Evolutionary conservation across 1,139 yeast genomes (phyloP).

Genomic region (Keqinozyma sinolaborantium): DNA sequence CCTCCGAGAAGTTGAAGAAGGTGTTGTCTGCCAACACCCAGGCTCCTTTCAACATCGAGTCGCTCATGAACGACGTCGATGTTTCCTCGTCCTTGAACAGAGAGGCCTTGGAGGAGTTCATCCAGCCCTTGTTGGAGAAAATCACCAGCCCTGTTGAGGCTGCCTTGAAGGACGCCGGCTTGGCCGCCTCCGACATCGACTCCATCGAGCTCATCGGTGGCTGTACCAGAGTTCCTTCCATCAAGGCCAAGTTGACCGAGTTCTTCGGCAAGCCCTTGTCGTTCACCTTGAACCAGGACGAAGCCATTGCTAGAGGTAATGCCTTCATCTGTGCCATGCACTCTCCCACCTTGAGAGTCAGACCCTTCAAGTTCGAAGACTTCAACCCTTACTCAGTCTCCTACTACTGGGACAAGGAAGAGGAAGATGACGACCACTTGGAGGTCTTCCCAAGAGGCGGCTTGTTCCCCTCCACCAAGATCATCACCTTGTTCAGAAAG

Average conservation of each 20-base stretch:
- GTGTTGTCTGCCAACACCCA: slow-evolving; percentile 92
- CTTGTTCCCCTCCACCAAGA: slow-evolving; percentile 89
- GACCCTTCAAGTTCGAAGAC: slow-evolving; percentile 98
- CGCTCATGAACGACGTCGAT: slow-evolving; percentile 96
- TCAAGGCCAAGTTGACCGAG: slow-evolving; percentile 77
- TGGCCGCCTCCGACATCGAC: slow-evolving; percentile 72
- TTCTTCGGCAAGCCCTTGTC: slow-evolving; percentile 86
- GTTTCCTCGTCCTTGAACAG: slow-evolving; percentile 87
- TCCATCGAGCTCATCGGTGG: slow-evolving; percentile 97
- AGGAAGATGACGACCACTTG: slow-evolving; percentile 85
- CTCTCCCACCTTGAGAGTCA: slow-evolving; percentile 97
- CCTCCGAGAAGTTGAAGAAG: slow-evolving; percentile 93
- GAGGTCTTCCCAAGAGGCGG: slow-evolving; percentile 98
- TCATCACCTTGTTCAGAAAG: slow-evolving; percentile 89
- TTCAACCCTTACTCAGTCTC: slow-evolving; percentile 89
- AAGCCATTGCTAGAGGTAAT: slow-evolving; percentile 98
- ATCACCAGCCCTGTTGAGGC: slow-evolving; percentile 72
- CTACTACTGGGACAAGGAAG: slow-evolving; percentile 92
- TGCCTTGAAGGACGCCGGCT: slow-evolving; percentile 80
- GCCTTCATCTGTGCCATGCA: slow-evolving; percentile 99
- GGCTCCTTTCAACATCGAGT: slow-evolving; percentile 95
- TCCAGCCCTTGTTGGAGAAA: slow-evolving; percentile 76
- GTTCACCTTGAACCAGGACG: slow-evolving; percentile 97
- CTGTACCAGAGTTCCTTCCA: slow-evolving; percentile 93
- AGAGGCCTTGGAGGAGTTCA: slow-evolving; percentile 88